Evolutionary conservation across 108 stramenopile genomes (phyloP).

Genomic region (Asterionellopsis glacialis): DNA sequence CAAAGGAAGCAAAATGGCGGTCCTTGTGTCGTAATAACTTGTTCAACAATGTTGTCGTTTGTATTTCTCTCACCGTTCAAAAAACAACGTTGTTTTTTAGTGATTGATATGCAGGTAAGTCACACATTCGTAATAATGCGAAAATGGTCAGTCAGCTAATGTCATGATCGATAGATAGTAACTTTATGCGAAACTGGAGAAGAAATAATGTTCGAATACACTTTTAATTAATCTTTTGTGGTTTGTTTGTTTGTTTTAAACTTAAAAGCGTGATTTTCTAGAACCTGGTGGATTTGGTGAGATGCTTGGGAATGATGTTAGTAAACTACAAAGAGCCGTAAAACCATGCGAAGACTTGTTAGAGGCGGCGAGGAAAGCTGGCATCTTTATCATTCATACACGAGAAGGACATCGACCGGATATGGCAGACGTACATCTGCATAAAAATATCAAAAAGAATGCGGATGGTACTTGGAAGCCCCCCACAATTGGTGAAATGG

Average conservation of each 20-base stretch:
- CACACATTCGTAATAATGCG: neutral
- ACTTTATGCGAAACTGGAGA: neutral
- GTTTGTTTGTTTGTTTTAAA: constrained; percentile 8
- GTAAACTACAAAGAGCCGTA: constrained; percentile 42
- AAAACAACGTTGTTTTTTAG: too few relatives aligned
- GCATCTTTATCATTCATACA: constrained; percentile 53
- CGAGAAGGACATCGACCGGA: constrained; percentile 56
- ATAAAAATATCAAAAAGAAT: constrained; percentile 23
- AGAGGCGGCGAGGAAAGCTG: constrained; percentile 21
- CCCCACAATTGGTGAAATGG: constrained; percentile 30
- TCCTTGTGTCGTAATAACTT: too few relatives aligned
- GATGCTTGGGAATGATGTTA: constrained; percentile 54
- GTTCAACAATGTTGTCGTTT: too few relatives aligned
- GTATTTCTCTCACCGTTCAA: too few relatives aligned
- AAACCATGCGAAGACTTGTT: constrained; percentile 38
- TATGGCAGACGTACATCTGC: constrained; percentile 27
- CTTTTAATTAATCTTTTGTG: neutral
- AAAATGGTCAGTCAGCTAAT: neutral
- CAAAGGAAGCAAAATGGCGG: too few relatives aligned
- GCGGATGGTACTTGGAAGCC: neutral
- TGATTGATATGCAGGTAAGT: constrained; percentile 27
- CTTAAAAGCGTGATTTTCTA: constrained; percentile 57
- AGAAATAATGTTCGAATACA: neutral
- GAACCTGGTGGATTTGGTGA: constrained; percentile 60
- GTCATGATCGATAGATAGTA: neutral